Evolutionary conservation across 129 eudicot genomes (phyloP), one percentile per base, ranked within the genome.

Genomic region (Flaveria brownii): DNA sequence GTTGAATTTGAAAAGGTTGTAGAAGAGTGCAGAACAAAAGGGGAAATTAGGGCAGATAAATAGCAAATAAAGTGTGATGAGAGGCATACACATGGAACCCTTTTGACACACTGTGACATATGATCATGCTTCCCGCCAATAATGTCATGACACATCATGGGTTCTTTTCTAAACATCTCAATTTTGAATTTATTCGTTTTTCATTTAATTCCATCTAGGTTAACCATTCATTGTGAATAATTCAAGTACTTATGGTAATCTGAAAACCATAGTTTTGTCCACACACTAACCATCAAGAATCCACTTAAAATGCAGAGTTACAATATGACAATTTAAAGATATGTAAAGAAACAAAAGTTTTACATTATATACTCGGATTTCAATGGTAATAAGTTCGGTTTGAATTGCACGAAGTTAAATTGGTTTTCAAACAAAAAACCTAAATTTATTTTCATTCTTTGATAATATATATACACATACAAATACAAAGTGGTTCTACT

Each of bases 81-180:
- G 20, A 15, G 23, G 63, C 64, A 14, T 51, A 77, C 68, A 42
- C 68, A 14, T 77, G 81, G 64, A 77, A 67, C 45, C 23, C 26
- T 51, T 67, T 66, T 65, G 28, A 66, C 73, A 12, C n/a, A 20
- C 26, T 18, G 57, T 66, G 80, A 52, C 74, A 77, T 23, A 16
- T 14, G 50, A 28, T 52, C 65, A 76, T 76, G 57, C 9, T 77
- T 77, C 28, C 73, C 43, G 46, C 74, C 81, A 67, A 77, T 77
- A 36, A 54, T 52, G 28, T 14, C 11, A 52, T 67, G 81, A 56
- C 81, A 68, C 25, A 36, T 36, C 5, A 36, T 36, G 7, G 41
- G 41, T 36, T 33, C 12, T 2, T 30, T 52, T 9, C 47, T 9
- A 1, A 52, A 28, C 10, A 62, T 14, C 30, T 54, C 36, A 45